Percentiles rank a stretch among this genome's conserved stretches.
phyloP scores from a whole-genome alignment of 371 early-diverging fungal species.

The Mucor racemosus region DNA sequence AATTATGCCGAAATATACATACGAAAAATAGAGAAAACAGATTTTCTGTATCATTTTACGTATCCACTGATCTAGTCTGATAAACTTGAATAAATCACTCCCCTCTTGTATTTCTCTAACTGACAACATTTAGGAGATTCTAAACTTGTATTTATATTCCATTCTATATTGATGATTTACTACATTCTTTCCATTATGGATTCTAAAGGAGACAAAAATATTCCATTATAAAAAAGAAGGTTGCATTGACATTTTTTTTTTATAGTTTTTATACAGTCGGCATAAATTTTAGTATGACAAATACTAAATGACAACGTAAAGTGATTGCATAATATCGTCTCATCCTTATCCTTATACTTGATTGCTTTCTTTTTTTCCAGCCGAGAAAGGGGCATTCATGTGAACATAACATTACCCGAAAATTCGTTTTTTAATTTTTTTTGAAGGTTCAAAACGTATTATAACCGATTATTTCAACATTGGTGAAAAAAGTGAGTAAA shows the following conservation, averaged over 20 bases:
- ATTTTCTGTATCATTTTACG: background rate
- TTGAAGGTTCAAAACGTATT: no score
- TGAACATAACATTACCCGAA: background rate
- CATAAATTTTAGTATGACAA: background rate
- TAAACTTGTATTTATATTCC: background rate
- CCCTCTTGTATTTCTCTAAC: background rate
- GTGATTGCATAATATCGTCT: conserved; percentile 5
- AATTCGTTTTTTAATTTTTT: background rate
- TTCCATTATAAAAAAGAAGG: background rate
- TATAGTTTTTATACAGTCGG: background rate
- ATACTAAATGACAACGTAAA: background rate
- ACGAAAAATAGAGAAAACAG: background rate
- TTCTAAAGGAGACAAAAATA: background rate
- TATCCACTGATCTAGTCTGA: background rate
- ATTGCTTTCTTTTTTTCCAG: background rate
- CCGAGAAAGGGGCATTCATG: background rate
- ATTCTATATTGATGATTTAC: background rate
- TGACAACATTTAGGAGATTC: background rate
- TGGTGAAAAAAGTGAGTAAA: background rate
- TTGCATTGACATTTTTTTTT: background rate
- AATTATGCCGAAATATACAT: background rate
- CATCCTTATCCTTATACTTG: background rate
- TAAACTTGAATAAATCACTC: background rate
- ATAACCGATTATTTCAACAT: background rate
- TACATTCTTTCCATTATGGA: background rate